phyloP scores from a whole-genome alignment of 129 eudicot species.

The Apium graveolens region DNA sequence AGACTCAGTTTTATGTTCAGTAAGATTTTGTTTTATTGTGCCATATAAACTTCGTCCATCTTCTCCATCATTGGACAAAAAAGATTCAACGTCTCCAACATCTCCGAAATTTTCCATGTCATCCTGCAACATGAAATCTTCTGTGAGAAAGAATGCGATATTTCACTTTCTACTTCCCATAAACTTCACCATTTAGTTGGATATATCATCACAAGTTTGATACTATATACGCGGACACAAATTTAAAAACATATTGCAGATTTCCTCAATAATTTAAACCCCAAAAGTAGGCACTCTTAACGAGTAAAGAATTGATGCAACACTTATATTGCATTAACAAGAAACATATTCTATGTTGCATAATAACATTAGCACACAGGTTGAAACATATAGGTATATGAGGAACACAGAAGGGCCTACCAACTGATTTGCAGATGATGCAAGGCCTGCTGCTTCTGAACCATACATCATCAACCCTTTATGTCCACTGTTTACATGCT shows the following conservation, averaged over 20 bases:
- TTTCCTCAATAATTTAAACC: not conserved
- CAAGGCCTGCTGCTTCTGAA: conserved; percentile 66
- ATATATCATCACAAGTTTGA: conserved; percentile 3
- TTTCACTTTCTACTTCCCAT: not conserved
- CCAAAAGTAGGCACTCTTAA: not conserved
- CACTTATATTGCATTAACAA: not conserved
- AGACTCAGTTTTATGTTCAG: conserved; percentile 71
- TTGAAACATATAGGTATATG: not conserved
- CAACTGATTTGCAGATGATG: conserved; percentile 89
- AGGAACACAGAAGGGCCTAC: conserved; percentile 28
- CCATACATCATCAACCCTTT: conserved; percentile 90
- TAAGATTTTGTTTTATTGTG: conserved; percentile 61
- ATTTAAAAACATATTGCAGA: not conserved
- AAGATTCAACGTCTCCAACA: conserved; percentile 89
- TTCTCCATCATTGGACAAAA: conserved; percentile 81
- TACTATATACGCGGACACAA: not conserved
- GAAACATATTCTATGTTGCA: not conserved
- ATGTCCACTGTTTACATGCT: conserved; percentile 68
- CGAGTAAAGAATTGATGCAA: not conserved
- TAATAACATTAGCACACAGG: not conserved
- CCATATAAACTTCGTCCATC: conserved; percentile 70
- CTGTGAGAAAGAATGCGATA: conserved; percentile 19
- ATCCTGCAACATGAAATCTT: conserved; percentile 53
- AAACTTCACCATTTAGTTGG: not conserved
- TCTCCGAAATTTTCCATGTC: conserved; percentile 84